Percentiles rank a stretch among this genome's conserved stretches.
phyloP scores from a whole-genome alignment of 179 eudicot species.

The Spinacia oleracea region DNA sequence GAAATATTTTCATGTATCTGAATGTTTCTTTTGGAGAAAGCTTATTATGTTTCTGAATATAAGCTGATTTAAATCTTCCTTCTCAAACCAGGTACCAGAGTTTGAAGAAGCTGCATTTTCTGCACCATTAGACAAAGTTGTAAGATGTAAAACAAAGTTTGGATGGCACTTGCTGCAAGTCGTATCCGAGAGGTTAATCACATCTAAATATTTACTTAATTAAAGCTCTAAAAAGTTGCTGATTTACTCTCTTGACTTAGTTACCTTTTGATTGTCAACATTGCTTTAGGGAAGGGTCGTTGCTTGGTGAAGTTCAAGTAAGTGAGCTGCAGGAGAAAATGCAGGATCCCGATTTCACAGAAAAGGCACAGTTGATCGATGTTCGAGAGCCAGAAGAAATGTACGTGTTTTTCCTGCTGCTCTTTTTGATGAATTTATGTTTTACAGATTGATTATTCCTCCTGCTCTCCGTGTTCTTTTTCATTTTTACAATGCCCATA shows the following conservation, averaged over 20 bases:
- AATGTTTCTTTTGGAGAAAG: background rate
- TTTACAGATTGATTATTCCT: background rate
- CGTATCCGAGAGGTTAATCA: slow-evolving; percentile 77
- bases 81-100: slow-evolving; percentile 70
- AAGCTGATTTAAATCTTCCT: slow-evolving; percentile 2
- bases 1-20: background rate
- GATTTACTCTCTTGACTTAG: background rate
- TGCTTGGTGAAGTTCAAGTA: slow-evolving; percentile 17
- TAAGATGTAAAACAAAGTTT: slow-evolving; percentile 84
- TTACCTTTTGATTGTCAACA: background rate
- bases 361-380: slow-evolving; percentile 36
- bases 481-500: background rate
- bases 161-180: slow-evolving; percentile 98
- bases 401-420: slow-evolving; percentile 42
- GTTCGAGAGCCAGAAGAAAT: slow-evolving; percentile 98
- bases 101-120: slow-evolving; percentile 97
- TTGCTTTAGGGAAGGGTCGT: slow-evolving; percentile 14
- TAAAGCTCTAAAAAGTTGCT: slow-evolving; percentile 1
- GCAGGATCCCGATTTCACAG: slow-evolving; percentile 12
- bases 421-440: slow-evolving; percentile 1
- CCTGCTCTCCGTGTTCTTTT: background rate
- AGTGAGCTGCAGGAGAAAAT: slow-evolving; percentile 1
- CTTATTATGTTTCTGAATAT: background rate
- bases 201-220: slow-evolving; percentile 10
- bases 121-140: slow-evolving; percentile 74